Evolutionary conservation across 257 asterid species (phyloP).

Genomic region (Solanum rostratum): DNA sequence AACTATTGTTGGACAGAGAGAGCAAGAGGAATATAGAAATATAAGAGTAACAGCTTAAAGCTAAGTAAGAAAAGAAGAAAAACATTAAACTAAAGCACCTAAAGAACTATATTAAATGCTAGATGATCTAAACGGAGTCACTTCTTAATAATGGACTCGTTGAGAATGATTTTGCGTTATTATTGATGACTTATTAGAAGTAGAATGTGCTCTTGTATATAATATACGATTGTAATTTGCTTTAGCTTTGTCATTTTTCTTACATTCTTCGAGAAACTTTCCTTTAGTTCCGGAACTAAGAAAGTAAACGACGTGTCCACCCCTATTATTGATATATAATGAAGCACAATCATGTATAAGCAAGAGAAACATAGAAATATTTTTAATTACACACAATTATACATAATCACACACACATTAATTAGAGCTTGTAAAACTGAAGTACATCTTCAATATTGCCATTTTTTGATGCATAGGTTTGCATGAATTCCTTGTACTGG

Average conservation of each 20-base stretch:
- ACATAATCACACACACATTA: background rate
- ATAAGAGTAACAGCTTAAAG: too few species aligned
- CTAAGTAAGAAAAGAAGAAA: too few species aligned
- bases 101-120: background rate
- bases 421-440: conserved; percentile 17
- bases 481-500: conserved; percentile 39
- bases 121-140: background rate
- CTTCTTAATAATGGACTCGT: background rate
- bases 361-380: too few species aligned
- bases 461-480: conserved; percentile 4
- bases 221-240: background rate
- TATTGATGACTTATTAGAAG: background rate
- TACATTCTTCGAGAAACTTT: background rate
- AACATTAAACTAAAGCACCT: background rate
- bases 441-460: conserved; percentile 17
- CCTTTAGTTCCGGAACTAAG: too few species aligned
- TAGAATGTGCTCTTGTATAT: background rate
- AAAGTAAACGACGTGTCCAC: too few species aligned
- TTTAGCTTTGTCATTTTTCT: background rate
- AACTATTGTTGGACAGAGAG: too few species aligned
- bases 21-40: too few species aligned
- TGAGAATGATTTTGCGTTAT: background rate
- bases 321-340: too few species aligned
- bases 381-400: background rate
- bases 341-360: too few species aligned